Base-by-base conservation (phyloP, 2,329 filamentous ascomycete species). In the Arthrobotrys sinensis region DNA sequence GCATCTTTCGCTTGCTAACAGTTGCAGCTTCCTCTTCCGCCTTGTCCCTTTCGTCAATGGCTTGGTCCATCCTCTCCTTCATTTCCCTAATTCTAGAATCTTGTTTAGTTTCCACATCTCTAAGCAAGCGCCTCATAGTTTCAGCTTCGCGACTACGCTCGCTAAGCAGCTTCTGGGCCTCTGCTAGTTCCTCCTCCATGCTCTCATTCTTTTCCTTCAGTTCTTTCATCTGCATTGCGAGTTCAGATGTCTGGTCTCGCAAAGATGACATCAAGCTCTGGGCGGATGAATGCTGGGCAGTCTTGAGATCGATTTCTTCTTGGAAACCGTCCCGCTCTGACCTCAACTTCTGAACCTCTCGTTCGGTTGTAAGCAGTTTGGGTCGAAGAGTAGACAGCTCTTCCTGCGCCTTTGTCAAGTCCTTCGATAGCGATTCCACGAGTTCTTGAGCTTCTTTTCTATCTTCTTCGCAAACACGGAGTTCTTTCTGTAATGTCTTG, bases 61-160 rank as follows among this genome's bases (percentile, higher is more conserved):
- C 94, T 0, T 92, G 88, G 82, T 98, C 95, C 88, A 98, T 91
- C 1, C 92, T 90, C 73, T 93, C 90, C 67, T 93, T 91, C 90
- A 97, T 96, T 80, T 98, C 95, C 32, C 93, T 90, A 16, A 97
- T 89, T 82, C 93, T 92, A 77, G 87, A 87, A 80, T 98, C 94
- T 0, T 94, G 91, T 8, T 93, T 89, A 76, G 92, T 90, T 83
- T 98, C 93, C 7, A 94, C 93, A 80, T 98, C 95, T 14, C 91
- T 91, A 11, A 99, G 86, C 76, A 98, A 88, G 60, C 94, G 88
- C 38, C 96, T 90, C 94, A 99, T 98, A 0, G 93, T 97, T 85
- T 98, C 95, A 28, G 91, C 93, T 85, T 99, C 96, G 50, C 96
- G 90, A 3, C 93, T 95, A 28, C 96, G 91, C 84, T 99, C 96